Base-by-base conservation (phyloP, 768 basidiomycete species). In the Nidularia sp. region DNA sequence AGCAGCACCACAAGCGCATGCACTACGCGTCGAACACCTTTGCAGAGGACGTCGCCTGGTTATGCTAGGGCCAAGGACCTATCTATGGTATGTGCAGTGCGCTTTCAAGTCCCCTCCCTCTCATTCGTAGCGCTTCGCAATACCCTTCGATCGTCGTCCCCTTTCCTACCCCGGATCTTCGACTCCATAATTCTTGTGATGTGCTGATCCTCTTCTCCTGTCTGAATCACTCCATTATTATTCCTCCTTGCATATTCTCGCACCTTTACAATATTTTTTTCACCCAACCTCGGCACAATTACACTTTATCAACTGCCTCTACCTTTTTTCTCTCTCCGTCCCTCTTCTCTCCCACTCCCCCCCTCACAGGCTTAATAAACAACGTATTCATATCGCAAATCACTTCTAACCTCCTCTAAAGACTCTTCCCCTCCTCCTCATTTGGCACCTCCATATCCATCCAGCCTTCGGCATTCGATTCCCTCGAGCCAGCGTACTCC, bases 371-470 rank as follows among this genome's bases (percentile, higher is more conserved):
- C 4, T 76, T 79, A 3, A 80, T 78, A 2, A 78, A 78, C 63
- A 80, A 80, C 47, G 70, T 69, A 13, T 77, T 80, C 33, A 79
- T 78, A 7, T 79, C 78, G 0, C 76, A 80, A 66, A 75, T 79
- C 1, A 76, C 78, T 13, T 73, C 74, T n/a, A 75, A 73, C 1
- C 67, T 79, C 12, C 55, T 77, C 18, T 65, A 64, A 45, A 77
- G 78, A 2, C 62, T 80, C 7, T 79, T 79, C 60, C 77, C 79
- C 3, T 54, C 48, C 10, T 48, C 57, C 8, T 45, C 44, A 45
- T 45, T 18, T 5, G 58, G 65, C 31, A 54, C 66, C 9, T 60
- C 70, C 6, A 75, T 70, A 2, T 48, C 70, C 13, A 67, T 79
- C 34, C 74, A 78, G 57, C 64, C 72, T 0, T 60, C 67, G 2